These are phyloP conservation scores for Claviceps pazoutovae DNA, from an alignment of 2,329 filamentous ascomycete genomes.

Conservation along the genomic window DNA sequence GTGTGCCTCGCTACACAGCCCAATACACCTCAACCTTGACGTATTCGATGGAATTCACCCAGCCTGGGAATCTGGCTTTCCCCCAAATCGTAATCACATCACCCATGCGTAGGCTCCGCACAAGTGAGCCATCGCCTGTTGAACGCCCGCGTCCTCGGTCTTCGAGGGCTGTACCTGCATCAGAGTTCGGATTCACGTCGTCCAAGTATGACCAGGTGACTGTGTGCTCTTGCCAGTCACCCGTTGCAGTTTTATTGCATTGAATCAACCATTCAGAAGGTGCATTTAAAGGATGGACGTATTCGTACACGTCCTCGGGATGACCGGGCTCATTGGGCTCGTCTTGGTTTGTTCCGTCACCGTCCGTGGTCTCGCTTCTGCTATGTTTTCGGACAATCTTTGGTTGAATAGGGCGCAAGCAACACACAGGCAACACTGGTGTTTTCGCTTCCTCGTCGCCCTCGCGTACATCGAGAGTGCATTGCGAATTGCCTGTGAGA, in stretches of 20 bases:
- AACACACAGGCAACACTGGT: constrained; percentile 18
- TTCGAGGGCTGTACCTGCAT: constrained; percentile 23
- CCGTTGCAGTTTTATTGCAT: constrained; percentile 26
- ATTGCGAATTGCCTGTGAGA: constrained; percentile 15
- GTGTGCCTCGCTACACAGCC: constrained; percentile 25
- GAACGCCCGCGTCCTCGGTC: constrained; percentile 33
- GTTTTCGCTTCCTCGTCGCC: constrained; percentile 9
- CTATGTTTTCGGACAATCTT: constrained; percentile 7
- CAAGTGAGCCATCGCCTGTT: constrained; percentile 40
- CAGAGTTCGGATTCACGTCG: constrained; percentile 27
- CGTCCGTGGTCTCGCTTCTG: not conserved
- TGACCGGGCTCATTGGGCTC: not conserved
- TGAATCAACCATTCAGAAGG: constrained; percentile 31
- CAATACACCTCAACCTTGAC: constrained; percentile 45
- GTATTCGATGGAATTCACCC: constrained; percentile 36
- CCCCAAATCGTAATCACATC: constrained; percentile 50
- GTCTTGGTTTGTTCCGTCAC: not conserved
- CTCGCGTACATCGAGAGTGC: constrained; percentile 17
- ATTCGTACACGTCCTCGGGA: constrained; percentile 14
- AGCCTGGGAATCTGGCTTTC: constrained; percentile 40
- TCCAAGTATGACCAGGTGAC: constrained; percentile 43
- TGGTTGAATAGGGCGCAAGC: constrained; percentile 24
- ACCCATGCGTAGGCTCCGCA: constrained; percentile 40
- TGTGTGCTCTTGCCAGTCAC: constrained; percentile 24
- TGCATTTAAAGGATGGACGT: constrained; percentile 24